phyloP scores from a whole-genome alignment of 2,329 filamentous ascomycete genomes.

The Aspergillus calidoustus region DNA sequence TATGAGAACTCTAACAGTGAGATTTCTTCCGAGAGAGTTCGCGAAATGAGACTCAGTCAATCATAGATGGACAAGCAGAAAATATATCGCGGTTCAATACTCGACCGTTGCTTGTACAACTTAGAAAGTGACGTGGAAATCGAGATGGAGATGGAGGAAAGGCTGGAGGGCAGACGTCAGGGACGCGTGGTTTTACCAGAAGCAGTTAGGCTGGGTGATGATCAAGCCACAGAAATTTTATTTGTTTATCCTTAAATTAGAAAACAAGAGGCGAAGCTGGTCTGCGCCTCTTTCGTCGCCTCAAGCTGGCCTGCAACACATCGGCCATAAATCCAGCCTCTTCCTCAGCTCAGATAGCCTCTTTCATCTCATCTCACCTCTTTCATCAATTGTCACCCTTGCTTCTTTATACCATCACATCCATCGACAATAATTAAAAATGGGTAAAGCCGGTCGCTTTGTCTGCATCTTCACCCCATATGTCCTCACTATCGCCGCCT shows the following conservation, averaged over 20 bases:
- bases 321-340: slow-evolving; percentile 1
- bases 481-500: slow-evolving; percentile 74
- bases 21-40: neutral
- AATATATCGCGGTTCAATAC: neutral
- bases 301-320: neutral
- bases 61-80: neutral
- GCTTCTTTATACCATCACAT: neutral
- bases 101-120: neutral
- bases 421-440: slow-evolving; percentile 38
- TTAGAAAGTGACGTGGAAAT: neutral
- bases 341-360: neutral
- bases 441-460: slow-evolving; percentile 77
- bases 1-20: neutral
- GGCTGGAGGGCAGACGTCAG: slow-evolving; percentile 1
- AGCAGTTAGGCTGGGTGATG: neutral
- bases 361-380: neutral
- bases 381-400: neutral
- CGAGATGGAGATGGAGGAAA: neutral
- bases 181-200: slow-evolving; percentile 13
- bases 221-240: slow-evolving; percentile 10
- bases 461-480: slow-evolving; percentile 89
- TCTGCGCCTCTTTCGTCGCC: slow-evolving; percentile 6
- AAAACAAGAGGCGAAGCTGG: slow-evolving; percentile 11
- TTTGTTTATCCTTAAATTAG: slow-evolving; percentile 11
- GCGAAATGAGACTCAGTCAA: neutral